Base-by-base conservation (phyloP, 163 green algal genomes). In the Scenedesmus sp. region DNA sequence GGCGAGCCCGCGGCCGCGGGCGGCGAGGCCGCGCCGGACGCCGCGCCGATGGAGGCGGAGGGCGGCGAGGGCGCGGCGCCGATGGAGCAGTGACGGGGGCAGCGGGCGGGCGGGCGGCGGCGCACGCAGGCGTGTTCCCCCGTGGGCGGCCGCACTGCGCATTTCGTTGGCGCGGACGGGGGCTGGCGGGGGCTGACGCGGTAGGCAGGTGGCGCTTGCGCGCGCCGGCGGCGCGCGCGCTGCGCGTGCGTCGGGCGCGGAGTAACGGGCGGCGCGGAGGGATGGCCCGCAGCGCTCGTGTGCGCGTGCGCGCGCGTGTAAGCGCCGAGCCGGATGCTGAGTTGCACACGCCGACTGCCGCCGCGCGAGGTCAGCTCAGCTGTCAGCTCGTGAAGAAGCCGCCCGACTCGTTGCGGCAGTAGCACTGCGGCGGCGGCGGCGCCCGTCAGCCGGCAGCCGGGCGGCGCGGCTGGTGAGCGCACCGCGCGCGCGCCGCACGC, bases 361-460 rank as follows among this genome's bases (percentile, higher is more conserved):
- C 2, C 3, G 2, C n/a, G 9, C 28, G 5, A 26, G 28, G 9
- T 22, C 18, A 28, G 24, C 54, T 34, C 54, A 63, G 54, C n/a
- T n/a, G 54, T 24, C 20, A 20, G 53, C 53, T 44, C 42, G 54
- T 77, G 54, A 77, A 77, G 33, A 57, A 45, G 54, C 69, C 69
- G 45, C 69, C 69, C 47, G 36, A 50, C 26, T 77, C 69, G 28
- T 77, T 77, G 14, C 69, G 39, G 18, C 57, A 58, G 54, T 77
- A 77, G 33, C 69, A 53, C 67, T 76, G 51, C 67, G 60, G 1
- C 18, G 28, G 13, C 17, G 17, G 17, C 29, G 54, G 11, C 54
- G 17, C 20, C 54, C 29, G 1, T 63, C 11, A 15, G 1, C 20
- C 33, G 17, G 20, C n/a, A 28, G 1, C 1, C 29, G 17, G 20